These are phyloP conservation scores for Lenwebbia sp. DNA, from an alignment of 345 rosid genomes.

Conservation along the genomic window DNA sequence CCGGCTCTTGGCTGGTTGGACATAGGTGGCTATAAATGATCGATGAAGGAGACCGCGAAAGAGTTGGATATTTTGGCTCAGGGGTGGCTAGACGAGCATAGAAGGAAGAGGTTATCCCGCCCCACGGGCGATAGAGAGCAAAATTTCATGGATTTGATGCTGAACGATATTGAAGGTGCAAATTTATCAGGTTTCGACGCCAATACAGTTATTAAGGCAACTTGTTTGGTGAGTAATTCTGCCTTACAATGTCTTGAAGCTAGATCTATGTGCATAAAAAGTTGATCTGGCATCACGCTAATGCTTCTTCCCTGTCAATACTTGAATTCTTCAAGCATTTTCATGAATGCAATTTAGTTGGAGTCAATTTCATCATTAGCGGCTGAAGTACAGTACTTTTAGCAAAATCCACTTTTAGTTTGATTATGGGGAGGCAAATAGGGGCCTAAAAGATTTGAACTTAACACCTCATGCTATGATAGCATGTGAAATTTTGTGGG, in stretches of 20 bases:
- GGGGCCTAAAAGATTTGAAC: too few species aligned
- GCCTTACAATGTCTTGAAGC: conserved; percentile 1
- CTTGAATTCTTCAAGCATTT: neutral
- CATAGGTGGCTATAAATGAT: conserved; percentile 9
- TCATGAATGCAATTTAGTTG: neutral
- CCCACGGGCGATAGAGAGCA: conserved; percentile 4
- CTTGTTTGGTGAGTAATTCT: conserved; percentile 15
- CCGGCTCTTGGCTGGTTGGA: conserved; percentile 37
- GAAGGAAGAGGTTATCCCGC: conserved; percentile 3
- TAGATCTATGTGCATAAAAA: neutral
- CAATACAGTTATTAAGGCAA: conserved; percentile 18
- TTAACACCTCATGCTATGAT: too few species aligned
- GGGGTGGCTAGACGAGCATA: conserved; percentile 35
- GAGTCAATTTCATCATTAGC: neutral
- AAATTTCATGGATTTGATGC: conserved; percentile 35
- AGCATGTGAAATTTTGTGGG: too few species aligned
- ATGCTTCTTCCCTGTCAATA: neutral
- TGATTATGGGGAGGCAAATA: too few species aligned
- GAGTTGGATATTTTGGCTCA: conserved; percentile 18
- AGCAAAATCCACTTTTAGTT: neutral
- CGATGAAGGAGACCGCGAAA: conserved; percentile 26
- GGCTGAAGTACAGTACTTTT: neutral
- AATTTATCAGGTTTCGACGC: conserved; percentile 3
- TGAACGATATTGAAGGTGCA: conserved; percentile 7
- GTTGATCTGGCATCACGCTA: neutral